Evolutionary conservation across 768 basidiomycete species (phyloP).

Genomic region (Tulasnella sp.): DNA sequence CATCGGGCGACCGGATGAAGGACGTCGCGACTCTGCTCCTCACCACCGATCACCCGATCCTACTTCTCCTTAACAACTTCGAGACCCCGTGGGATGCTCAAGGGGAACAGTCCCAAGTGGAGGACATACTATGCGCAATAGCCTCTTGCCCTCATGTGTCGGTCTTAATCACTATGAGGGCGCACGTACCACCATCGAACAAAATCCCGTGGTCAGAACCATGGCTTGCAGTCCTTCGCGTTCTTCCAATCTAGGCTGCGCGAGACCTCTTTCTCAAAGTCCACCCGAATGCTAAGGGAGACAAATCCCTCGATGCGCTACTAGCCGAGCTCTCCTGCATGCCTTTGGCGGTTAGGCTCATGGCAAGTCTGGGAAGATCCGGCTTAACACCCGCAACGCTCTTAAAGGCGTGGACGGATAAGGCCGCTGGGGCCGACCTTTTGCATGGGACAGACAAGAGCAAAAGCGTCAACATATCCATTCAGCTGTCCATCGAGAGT

Average conservation of each 20-base stretch:
- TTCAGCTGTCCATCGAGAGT: slow-evolving; percentile 22
- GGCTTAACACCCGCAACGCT: slow-evolving; percentile 5
- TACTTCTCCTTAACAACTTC: slow-evolving; percentile 32
- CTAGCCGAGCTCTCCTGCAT: slow-evolving; percentile 24
- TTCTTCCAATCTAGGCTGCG: background rate
- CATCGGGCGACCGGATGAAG: background rate
- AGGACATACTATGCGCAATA: slow-evolving; percentile 23
- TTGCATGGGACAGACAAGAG: slow-evolving; percentile 7
- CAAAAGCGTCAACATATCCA: slow-evolving; percentile 21
- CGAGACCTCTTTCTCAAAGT: slow-evolving; percentile 21
- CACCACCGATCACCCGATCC: no score
- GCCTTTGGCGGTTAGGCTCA: slow-evolving; percentile 29
- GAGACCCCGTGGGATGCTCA: slow-evolving; percentile 32
- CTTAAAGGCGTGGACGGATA: slow-evolving; percentile 3
- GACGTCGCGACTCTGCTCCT: background rate
- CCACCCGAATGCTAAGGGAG: slow-evolving; percentile 20
- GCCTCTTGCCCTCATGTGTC: slow-evolving; percentile 24
- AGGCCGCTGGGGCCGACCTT: background rate
- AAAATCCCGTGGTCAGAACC: slow-evolving; percentile 5
- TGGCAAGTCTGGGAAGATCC: slow-evolving; percentile 24
- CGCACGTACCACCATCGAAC: background rate
- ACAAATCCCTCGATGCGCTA: slow-evolving; percentile 22
- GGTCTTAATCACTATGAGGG: slow-evolving; percentile 29
- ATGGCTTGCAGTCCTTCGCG: background rate
- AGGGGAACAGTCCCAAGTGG: slow-evolving; percentile 21